Evolutionary conservation across 2,329 filamentous ascomycete genomes (phyloP).

Genomic region (Fusarium goolgardi): DNA sequence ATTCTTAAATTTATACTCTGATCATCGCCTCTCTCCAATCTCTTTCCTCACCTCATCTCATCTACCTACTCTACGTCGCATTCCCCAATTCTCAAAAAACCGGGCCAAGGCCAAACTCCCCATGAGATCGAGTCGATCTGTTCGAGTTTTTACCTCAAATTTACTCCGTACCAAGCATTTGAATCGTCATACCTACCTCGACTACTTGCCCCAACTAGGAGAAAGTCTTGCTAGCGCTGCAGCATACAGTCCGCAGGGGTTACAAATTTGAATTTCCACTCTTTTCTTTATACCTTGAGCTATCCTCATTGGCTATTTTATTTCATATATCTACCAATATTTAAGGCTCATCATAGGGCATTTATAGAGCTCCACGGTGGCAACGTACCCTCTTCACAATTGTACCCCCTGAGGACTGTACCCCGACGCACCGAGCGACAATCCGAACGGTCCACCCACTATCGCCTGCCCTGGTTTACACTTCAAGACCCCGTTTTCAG

Average conservation of each 20-base stretch:
- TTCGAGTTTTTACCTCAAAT: slow-evolving; percentile 1
- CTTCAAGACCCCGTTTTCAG: slow-evolving; percentile 2
- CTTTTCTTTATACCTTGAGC: no score
- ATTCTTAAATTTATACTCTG: slow-evolving; percentile 45
- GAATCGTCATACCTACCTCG: slow-evolving; percentile 33
- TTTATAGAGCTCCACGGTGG: no score
- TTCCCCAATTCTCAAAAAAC: slow-evolving; percentile 22
- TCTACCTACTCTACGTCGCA: neutral
- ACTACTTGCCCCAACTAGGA: slow-evolving; percentile 42
- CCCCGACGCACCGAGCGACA: slow-evolving; percentile 48
- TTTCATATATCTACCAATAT: no score
- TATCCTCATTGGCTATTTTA: no score
- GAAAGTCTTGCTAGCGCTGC: slow-evolving; percentile 37
- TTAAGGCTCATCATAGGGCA: no score
- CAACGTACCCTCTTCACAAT: no score
- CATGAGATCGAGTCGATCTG: slow-evolving; percentile 36
- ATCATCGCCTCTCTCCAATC: slow-evolving; percentile 33
- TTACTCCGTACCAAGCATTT: slow-evolving; percentile 15
- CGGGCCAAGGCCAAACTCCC: slow-evolving; percentile 8
- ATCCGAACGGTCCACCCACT: slow-evolving; percentile 33
- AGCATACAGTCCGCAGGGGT: no score
- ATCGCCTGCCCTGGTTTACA: slow-evolving; percentile 13
- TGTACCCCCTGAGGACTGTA: no score
- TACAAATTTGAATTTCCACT: no score
- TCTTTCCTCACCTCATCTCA: slow-evolving; percentile 15